Evolutionary conservation across 208 protist species (phyloP), one percentile per base, ranked within the genome.

Genomic region (Entamoeba invadens): DNA sequence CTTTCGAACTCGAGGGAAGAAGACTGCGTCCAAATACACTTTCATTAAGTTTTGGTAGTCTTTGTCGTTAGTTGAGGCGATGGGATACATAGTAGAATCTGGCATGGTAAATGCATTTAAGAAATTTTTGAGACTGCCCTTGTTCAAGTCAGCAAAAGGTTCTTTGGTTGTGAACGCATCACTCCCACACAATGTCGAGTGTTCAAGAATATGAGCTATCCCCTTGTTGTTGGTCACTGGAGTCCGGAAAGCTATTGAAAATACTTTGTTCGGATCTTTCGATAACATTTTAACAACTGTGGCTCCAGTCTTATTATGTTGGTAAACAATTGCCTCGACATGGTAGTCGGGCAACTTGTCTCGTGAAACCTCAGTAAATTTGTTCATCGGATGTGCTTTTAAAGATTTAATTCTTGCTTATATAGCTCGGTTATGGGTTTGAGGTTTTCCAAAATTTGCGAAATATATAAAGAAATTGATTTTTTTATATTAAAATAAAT

Each of bases 11-110:
- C 72, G n/a, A 94, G 95, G 45, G 77, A 50, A 31, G 93, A 96
- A 95, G 12, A 95, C 92, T 18, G 94, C 94, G 92, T 96, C 95
- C 31, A 95, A 51, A 93, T 96, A 96, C 25, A 96, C 93, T 91
- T 95, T 91, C 10, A 96, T 46, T 44, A 96, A 93, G 93, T 96
- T 96, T 77, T 94, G 45, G 68, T 95, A 96, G 93, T 96, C 95
- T 46, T 93, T 94, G 14, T 91, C 45, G 92, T 95, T 94, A 25
- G 31, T 45, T n/a, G 95, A 93, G 8, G 93, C 94, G 93, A 96
- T 94, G 50, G 94, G 95, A 93, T 94, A 95, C 44, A 91, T 91
- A 3, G 95, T 96, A 92, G 92, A 93, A 57, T 96, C 95, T 10
- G 72, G 46, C 44, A 94, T 93, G 44, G 95, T 95, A 91, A 95